These are phyloP conservation scores for Talaromyces nanjingensis DNA, from an alignment of 495 filamentous ascomycete genomes.

Conservation along the genomic window DNA sequence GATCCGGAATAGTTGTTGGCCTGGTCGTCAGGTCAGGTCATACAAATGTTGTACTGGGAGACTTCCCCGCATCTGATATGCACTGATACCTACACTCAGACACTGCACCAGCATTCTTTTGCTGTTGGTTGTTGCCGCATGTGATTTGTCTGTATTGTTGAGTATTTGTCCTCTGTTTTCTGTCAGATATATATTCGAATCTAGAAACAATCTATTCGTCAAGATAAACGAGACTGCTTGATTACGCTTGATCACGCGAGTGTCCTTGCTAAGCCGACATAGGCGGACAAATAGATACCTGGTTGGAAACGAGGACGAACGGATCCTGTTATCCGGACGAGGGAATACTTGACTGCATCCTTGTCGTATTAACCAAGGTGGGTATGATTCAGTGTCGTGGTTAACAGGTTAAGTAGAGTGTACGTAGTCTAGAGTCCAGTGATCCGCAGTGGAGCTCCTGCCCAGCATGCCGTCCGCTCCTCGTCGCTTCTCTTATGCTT, in stretches of 20 bases:
- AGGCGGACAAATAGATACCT: neutral
- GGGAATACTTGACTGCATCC: neutral
- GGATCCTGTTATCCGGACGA: neutral
- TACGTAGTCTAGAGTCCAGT: neutral
- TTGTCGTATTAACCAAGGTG: neutral
- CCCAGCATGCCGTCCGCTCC: slow-evolving; percentile 38
- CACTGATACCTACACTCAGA: neutral
- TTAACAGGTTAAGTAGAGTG: neutral
- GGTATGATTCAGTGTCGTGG: neutral
- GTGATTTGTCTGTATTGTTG: neutral
- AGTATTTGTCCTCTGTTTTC: neutral
- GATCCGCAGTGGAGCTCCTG: slow-evolving; percentile 3
- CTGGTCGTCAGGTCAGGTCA: neutral
- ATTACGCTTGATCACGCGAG: neutral
- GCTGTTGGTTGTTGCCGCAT: neutral
- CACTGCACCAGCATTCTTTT: neutral
- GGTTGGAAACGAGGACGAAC: no score
- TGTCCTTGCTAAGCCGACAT: neutral
- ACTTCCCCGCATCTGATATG: neutral
- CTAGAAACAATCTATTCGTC: neutral
- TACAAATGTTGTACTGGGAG: neutral
- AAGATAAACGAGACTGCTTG: neutral
- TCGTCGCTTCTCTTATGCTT: slow-evolving; percentile 68
- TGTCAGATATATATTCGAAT: neutral
- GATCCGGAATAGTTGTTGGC: slow-evolving; percentile 13